Percentiles rank a stretch among this genome's conserved stretches.
Evolutionary conservation across 495 filamentous ascomycete species (phyloP).

Genomic region (Penicillium pulvis): DNA sequence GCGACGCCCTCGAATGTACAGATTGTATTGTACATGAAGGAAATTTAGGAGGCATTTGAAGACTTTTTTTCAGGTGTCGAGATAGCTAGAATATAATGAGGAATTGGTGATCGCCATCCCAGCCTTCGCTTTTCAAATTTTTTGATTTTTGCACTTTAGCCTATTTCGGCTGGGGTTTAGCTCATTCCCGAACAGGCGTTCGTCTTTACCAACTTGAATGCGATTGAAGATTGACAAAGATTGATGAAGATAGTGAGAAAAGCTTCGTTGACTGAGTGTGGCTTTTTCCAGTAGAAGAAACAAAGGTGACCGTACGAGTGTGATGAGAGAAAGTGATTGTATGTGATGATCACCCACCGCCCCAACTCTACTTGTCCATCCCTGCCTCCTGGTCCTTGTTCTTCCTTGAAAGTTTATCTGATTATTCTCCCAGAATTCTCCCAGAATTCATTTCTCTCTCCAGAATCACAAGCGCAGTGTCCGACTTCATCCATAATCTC

Average conservation of each 20-base stretch:
- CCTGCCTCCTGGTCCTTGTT: slow-evolving; percentile 23
- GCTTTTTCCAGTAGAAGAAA: not conserved
- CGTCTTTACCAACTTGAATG: not conserved
- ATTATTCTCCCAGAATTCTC: not conserved
- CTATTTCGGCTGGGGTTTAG: not conserved
- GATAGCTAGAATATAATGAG: not conserved
- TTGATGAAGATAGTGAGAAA: not conserved
- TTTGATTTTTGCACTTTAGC: slow-evolving; percentile 11
- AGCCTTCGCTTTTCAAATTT: slow-evolving; percentile 17
- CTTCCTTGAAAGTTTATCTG: slow-evolving; percentile 2
- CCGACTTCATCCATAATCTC: not conserved
- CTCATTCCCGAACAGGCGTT: not conserved
- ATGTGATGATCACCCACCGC: slow-evolving; percentile 20
- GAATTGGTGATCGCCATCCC: slow-evolving; percentile 10
- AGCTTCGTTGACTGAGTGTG: not conserved
- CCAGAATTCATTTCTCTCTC: slow-evolving; percentile 1
- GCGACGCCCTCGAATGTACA: slow-evolving; percentile 5
- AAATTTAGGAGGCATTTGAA: not conserved
- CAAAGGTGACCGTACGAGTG: not conserved
- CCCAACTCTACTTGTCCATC: slow-evolving; percentile 17
- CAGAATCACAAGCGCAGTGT: not conserved
- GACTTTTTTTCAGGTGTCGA: slow-evolving; percentile 2
- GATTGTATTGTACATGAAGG: not conserved
- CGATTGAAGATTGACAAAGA: not conserved
- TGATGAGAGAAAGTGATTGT: not conserved